phyloP scores from a whole-genome alignment of 2,329 filamentous ascomycete species.

The Didymella exigua region DNA sequence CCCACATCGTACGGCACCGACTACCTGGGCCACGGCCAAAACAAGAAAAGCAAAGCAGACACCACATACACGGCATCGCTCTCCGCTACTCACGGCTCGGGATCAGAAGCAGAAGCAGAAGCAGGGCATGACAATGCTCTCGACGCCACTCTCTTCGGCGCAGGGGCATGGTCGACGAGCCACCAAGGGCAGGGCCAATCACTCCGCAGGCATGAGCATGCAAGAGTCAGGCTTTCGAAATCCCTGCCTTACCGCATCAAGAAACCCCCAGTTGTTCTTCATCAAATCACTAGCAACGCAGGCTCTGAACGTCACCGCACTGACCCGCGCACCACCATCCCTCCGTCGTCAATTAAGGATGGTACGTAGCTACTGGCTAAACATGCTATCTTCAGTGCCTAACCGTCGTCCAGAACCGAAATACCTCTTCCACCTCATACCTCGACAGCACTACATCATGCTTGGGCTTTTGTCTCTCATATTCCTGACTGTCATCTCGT shows the following conservation, averaged over 20 bases:
- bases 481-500: conserved; percentile 20
- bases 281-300: conserved; percentile 8
- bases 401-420: not conserved
- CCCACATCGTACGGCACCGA: conserved; percentile 37
- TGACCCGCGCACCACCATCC: not conserved
- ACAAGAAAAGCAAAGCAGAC: conserved; percentile 25
- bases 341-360: not conserved
- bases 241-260: not conserved
- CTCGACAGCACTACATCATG: conserved; percentile 19
- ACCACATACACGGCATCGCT: conserved; percentile 29
- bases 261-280: not conserved
- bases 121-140: conserved; percentile 4
- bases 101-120: conserved; percentile 28
- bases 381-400: conserved; percentile 11
- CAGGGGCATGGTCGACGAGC: not conserved
- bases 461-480: conserved; percentile 18
- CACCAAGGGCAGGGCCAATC: not conserved
- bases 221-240: not conserved
- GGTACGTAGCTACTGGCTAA: not conserved
- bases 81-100: conserved; percentile 35
- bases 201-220: not conserved
- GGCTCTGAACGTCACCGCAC: conserved; percentile 18
- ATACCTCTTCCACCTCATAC: not conserved
- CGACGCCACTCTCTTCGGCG: not conserved
- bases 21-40: conserved; percentile 18